Conservation (phyloP, 768 basidiomycete genomes). For the Amanita exitialis region DNA sequence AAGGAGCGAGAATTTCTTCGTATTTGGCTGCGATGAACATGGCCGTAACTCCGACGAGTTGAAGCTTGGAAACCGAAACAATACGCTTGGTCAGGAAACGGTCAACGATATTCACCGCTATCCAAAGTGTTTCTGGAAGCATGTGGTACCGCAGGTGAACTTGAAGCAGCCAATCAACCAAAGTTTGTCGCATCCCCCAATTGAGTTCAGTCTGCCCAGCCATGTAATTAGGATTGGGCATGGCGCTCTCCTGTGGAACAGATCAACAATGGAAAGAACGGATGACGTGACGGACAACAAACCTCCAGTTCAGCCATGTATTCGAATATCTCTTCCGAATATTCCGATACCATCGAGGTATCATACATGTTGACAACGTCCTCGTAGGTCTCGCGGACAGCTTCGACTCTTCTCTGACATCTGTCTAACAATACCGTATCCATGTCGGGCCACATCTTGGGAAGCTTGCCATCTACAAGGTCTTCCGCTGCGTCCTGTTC, state of each 20-base stretch:
- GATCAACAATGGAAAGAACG: slow-evolving; percentile 10
- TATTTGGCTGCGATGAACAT: slow-evolving; percentile 99
- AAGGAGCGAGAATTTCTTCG: slow-evolving; percentile 96
- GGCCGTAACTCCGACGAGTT: slow-evolving; percentile 95
- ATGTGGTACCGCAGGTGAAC: slow-evolving; percentile 98
- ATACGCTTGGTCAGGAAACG: slow-evolving; percentile 85
- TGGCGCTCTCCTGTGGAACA: slow-evolving; percentile 54
- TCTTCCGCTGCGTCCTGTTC: slow-evolving; percentile 20
- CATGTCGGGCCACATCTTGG: slow-evolving; percentile 67
- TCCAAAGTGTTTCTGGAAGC: slow-evolving; percentile 99
- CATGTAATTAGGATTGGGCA: slow-evolving; percentile 95
- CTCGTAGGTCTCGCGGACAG: slow-evolving; percentile 56
- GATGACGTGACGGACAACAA: slow-evolving; percentile 13
- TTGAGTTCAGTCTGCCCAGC: slow-evolving; percentile 83
- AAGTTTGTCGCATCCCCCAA: slow-evolving; percentile 92
- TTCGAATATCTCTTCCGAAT: slow-evolving; percentile 94
- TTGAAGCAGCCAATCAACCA: slow-evolving; percentile 97
- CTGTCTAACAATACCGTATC: slow-evolving; percentile 48
- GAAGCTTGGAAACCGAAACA: slow-evolving; percentile 83
- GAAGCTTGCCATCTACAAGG: slow-evolving; percentile 24
- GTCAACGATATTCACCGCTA: slow-evolving; percentile 94
- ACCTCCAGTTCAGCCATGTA: slow-evolving; percentile 96
- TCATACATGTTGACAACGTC: slow-evolving; percentile 71
- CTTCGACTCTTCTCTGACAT: slow-evolving; percentile 53
- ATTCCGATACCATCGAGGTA: slow-evolving; percentile 96